A percentile compares a stretch with the other conserved stretches of the same genome.
Conservation (phyloP, 2,329 filamentous ascomycete genomes). For the Beauveria medogensis region DNA sequence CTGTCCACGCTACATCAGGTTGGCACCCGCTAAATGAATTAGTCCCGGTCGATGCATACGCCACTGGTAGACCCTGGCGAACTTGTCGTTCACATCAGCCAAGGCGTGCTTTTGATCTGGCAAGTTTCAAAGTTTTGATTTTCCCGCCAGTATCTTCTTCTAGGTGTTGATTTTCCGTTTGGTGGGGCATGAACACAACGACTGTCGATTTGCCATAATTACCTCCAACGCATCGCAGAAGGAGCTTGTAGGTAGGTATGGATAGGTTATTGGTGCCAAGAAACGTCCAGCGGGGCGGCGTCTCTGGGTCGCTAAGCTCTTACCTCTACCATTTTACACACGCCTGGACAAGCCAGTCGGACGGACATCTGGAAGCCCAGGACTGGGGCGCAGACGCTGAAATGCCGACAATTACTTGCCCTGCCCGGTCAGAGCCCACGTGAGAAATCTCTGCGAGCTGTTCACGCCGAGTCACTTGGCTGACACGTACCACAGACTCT, state of each 20-base stretch:
- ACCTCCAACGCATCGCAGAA: no score
- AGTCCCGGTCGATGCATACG: conserved; percentile 10
- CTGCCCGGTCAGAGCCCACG: conserved; percentile 37
- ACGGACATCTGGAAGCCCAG: neutral
- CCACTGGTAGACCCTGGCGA: neutral
- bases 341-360: neutral
- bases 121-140: neutral
- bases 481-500: conserved; percentile 49
- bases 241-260: no score
- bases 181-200: no score
- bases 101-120: neutral
- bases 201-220: no score
- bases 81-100: neutral
- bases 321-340: conserved; percentile 7
- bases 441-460: conserved; percentile 22
- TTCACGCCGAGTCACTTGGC: neutral
- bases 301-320: conserved; percentile 5
- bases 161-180: no score
- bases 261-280: neutral
- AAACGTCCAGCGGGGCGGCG: neutral
- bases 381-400: neutral
- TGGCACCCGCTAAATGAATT: conserved; percentile 12
- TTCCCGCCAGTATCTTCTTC: neutral
- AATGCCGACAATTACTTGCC: conserved; percentile 36
- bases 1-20: conserved; percentile 6